Percentiles rank a stretch among this genome's conserved stretches.
Evolutionary conservation across 139 green algal genomes (phyloP).

Genomic region (Coccomyxa sp.): DNA sequence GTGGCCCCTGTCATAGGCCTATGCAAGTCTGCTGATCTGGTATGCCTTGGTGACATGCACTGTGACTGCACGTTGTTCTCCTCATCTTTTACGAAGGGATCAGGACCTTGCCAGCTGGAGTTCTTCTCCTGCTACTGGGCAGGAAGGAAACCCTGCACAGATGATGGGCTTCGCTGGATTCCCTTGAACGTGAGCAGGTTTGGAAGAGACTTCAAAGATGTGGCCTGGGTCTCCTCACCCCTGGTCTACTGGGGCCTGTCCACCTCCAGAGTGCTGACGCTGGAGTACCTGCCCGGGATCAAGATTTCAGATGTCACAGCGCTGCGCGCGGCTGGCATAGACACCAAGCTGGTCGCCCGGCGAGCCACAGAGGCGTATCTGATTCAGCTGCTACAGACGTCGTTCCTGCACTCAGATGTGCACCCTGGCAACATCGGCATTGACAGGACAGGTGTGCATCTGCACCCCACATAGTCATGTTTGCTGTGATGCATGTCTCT

Average conservation of each 20-base stretch:
- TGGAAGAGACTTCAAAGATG: slow-evolving; percentile 66
- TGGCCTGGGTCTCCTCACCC: slow-evolving; percentile 58
- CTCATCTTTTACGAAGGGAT: too few species aligned
- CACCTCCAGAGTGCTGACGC: slow-evolving; percentile 69
- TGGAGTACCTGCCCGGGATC: slow-evolving; percentile 90
- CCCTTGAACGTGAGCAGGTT: slow-evolving; percentile 50
- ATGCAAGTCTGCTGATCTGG: too few species aligned
- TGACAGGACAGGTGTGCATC: too few species aligned
- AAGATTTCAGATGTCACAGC: slow-evolving; percentile 72
- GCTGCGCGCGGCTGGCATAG: slow-evolving; percentile 36
- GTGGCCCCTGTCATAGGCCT: too few species aligned
- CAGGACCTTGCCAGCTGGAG: too few species aligned
- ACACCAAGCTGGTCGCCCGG: slow-evolving; percentile 29
- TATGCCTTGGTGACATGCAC: too few species aligned
- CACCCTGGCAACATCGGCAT: neutral
- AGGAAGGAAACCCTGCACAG: too few species aligned
- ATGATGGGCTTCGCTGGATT: too few species aligned
- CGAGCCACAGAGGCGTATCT: slow-evolving; percentile 51
- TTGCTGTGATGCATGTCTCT: too few species aligned
- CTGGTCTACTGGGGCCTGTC: slow-evolving; percentile 84
- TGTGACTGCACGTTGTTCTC: too few species aligned
- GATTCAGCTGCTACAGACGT: slow-evolving; percentile 47
- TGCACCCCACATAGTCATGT: too few species aligned
- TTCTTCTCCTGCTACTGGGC: too few species aligned
- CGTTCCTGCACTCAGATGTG: slow-evolving; percentile 50